Base-by-base conservation (phyloP, 176 grass and related monocot species). In the Dactylis glomerata region DNA sequence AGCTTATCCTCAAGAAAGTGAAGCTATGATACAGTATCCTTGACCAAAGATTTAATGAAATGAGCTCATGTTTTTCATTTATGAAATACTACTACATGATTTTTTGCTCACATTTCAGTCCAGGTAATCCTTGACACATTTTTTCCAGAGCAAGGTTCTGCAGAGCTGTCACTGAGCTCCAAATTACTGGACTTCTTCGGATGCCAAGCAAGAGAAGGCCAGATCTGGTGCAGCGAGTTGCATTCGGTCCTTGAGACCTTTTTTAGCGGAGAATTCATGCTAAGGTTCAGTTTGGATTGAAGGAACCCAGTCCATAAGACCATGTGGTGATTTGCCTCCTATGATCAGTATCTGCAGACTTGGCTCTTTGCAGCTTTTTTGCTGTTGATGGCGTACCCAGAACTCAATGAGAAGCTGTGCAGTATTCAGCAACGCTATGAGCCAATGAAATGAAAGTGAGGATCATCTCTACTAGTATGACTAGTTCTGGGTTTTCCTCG, bases 131-230 rank as follows among this genome's bases (percentile, higher is more conserved):
- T 87, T 85, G 42, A 83, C 75, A 20, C 45, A 1, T 71, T 64
- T 69, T 57, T 81, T 87, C 56, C 80, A 97, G 92, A 93, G 91
- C 95, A 88, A 90, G 95, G 71, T 97, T 94, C 76, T 97, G 95
- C 85, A 94, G 87, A 82, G 87, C 92, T 68, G 89, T 97, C 40
- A 93, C 82, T 9, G 92, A 95, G 70, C 91, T 97, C 20, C 95
- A 95, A 81, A 88, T 97, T 57, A 86, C 89, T 9, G 89, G 92
- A 8, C 88, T 95, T 77, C 74, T 97, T 67, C 82, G 89, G 22
- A 93, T 95, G 92, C 89, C 95, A 16, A 93, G 92, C 92, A 97
- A 91, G 84, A 95, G 90, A 77, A 92, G 95, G 68, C 92, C 95
- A 47, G 89, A 97, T 76, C 81, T 93, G 81, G 82, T 97, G 40